These are phyloP conservation scores for Elaeis oleifera DNA, from an alignment of 202 grass and related monocot species.

Conservation along the genomic window DNA sequence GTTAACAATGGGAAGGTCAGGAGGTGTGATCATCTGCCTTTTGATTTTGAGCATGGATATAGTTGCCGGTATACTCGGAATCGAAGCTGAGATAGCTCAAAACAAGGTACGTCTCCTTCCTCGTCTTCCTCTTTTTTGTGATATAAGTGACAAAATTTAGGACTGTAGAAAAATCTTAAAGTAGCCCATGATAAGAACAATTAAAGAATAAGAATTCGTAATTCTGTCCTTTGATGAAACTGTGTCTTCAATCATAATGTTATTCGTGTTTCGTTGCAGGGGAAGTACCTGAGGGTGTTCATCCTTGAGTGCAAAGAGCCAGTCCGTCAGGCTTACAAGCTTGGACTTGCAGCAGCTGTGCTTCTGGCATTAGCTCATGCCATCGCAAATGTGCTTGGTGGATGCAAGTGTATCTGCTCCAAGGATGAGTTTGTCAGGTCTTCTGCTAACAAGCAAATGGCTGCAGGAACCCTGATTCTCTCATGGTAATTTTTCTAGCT, in stretches of 20 bases:
- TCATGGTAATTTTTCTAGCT: conserved; percentile 38
- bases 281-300: conserved; percentile 40
- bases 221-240: too few species aligned
- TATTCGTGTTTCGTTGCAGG: conserved; percentile 23
- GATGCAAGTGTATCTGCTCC: conserved; percentile 57
- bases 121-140: too few species aligned
- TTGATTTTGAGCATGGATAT: conserved; percentile 73
- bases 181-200: too few species aligned
- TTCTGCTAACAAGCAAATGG: conserved; percentile 51
- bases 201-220: too few species aligned
- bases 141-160: too few species aligned
- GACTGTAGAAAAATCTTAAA: too few species aligned
- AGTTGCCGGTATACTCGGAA: conserved; percentile 64
- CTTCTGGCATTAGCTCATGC: conserved; percentile 54
- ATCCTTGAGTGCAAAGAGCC: conserved; percentile 74
- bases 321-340: conserved; percentile 61
- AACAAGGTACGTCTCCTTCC: conserved; percentile 40
- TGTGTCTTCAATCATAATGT: background rate
- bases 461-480: conserved; percentile 39
- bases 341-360: conserved; percentile 58
- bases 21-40: conserved; percentile 54
- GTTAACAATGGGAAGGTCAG: conserved; percentile 52
- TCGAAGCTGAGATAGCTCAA: conserved; percentile 72
- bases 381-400: conserved; percentile 58
- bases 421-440: conserved; percentile 8